Evolutionary conservation across 345 rosid species (phyloP).

Genomic region (Theobroma cacao): DNA sequence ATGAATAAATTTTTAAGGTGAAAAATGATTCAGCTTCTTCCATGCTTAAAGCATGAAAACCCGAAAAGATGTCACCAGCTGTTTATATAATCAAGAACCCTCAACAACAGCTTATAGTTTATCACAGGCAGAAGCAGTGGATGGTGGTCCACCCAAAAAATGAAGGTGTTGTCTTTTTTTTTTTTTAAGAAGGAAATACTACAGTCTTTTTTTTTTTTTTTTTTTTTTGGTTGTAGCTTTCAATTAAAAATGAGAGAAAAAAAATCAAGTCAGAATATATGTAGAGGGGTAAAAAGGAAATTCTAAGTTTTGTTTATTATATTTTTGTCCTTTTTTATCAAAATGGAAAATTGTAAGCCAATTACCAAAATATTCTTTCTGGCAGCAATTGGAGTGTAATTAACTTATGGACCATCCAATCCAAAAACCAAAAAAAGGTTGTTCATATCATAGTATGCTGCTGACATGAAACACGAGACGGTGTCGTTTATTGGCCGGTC

Average conservation of each 20-base stretch:
- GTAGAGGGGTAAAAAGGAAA: constrained; percentile 1
- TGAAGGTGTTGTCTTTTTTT: background rate
- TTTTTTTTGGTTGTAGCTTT: constrained; percentile 7
- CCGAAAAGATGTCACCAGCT: background rate
- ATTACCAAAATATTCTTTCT: background rate
- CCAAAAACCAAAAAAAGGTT: background rate
- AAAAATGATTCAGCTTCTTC: background rate
- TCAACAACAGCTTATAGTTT: constrained; percentile 9
- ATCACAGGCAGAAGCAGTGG: constrained; percentile 5
- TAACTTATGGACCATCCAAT: background rate
- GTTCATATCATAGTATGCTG: too few relatives aligned
- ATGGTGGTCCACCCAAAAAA: background rate
- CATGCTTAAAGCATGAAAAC: constrained; percentile 22
- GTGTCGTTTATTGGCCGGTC: background rate
- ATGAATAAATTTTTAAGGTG: constrained; percentile 11
- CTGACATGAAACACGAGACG: background rate
- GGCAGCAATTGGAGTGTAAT: constrained; percentile 6
- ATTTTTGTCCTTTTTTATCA: background rate
- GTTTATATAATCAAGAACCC: constrained; percentile 10
- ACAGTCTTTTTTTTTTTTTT: background rate
- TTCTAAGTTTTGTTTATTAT: background rate
- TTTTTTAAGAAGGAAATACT: background rate
- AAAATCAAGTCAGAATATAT: background rate
- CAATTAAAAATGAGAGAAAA: background rate
- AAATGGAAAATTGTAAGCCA: background rate